Base-by-base conservation (phyloP, 75 land plant genomes). In the Picea sitchensis region DNA sequence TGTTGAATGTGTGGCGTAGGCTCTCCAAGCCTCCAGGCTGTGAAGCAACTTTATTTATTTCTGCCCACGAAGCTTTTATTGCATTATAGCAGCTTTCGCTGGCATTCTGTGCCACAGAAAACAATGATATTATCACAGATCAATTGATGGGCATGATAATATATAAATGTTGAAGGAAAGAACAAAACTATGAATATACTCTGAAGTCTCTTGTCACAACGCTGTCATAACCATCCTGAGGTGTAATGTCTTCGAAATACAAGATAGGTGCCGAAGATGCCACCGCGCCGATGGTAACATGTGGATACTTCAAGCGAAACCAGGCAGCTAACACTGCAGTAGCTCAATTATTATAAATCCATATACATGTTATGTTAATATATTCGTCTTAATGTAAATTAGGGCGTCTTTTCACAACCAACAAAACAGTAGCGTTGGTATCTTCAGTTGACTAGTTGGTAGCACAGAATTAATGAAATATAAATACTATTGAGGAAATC, bases 281-380 rank as follows among this genome's bases (percentile, higher is more conserved):
- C 21, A 90, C 54, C 23, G 94, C 92, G 31, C 94, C 92, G 8
- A 92, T 80, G 5, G 86, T 87, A 72, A 90, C 71, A 59, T 92
- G 94, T 0, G 92, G 94, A 69, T 92, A 90, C 74, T 92, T 92
- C 30, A 92, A 81, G 61, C 95, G 82, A 76, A 91, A 87, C 95
- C 93, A 91, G 12, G 95, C 60, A 36, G 95, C 95, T 58, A 92
- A 77, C 95, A 92, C 93, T 92, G 84, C 41, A 69, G 9, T 51
- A 9, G 12, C 11, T 51, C 12, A 51, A 51, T 51, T 51, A 9
- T 51, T 0, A 51, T 51, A 51, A 51, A 2, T 36, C 38, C 2
- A 36, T 36, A 36, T 7, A 47, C 51, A 47, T 47, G 51, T 0
- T 47, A 8, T 41, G 44, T 41, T 41, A 41, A 41, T 41, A 41